Conservation (phyloP, 2,329 filamentous ascomycete genomes). For the Aureobasidium pullulans region DNA sequence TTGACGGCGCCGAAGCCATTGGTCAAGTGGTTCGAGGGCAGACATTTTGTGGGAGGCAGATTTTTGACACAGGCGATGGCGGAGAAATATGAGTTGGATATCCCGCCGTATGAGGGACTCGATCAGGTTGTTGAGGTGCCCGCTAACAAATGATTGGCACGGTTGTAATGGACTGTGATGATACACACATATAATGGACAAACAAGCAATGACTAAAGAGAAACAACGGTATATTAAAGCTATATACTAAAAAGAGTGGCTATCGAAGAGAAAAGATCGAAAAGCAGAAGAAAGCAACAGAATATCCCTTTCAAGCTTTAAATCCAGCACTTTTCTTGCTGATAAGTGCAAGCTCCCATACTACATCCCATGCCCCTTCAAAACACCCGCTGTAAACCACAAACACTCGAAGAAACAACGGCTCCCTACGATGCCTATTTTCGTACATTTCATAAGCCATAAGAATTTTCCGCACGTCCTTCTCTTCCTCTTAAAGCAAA, state of each 20-base stretch:
- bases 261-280: background rate
- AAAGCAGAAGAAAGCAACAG: too few relatives aligned
- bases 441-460: background rate
- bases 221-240: background rate
- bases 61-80: constrained; percentile 75
- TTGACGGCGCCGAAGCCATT: constrained; percentile 91
- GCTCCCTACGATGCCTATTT: background rate
- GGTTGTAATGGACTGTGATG: background rate
- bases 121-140: constrained; percentile 82
- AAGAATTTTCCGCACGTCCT: background rate
- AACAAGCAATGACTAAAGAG: background rate
- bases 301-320: too few relatives aligned
- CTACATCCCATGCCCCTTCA: background rate
- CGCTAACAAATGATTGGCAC: background rate
- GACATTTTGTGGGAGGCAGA: constrained; percentile 87
- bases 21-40: constrained; percentile 72
- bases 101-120: constrained; percentile 75
- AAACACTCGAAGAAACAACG: too few relatives aligned
- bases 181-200: background rate
- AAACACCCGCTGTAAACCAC: background rate
- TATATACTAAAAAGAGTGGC: background rate
- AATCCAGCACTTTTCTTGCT: background rate
- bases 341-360: background rate
- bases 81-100: constrained; percentile 75
- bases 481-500: background rate